A percentile compares a stretch with the other conserved stretches of the same genome.
Evolutionary conservation across 441 rosid genomes (phyloP).

Genomic region (Brassica hybrid): DNA sequence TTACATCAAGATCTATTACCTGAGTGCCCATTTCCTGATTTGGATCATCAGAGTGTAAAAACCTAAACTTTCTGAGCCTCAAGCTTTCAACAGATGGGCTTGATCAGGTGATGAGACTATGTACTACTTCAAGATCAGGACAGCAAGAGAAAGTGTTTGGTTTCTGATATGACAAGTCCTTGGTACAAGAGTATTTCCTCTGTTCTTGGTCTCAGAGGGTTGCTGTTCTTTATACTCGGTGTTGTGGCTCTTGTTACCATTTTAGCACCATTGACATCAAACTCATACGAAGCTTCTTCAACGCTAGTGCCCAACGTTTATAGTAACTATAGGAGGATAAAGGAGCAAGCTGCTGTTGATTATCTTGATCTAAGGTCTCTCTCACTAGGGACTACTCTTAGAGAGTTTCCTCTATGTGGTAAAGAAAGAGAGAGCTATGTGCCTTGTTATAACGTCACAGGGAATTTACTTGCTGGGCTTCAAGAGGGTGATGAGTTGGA

Average conservation of each 20-base stretch:
- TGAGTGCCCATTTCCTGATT: constrained; percentile 37
- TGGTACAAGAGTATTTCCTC: constrained; percentile 66
- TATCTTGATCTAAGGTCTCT: constrained; percentile 80
- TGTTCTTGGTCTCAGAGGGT: constrained; percentile 73
- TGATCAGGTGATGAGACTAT: too few relatives aligned
- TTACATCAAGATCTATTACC: background rate
- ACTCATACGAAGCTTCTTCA: constrained; percentile 58
- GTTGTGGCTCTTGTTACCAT: constrained; percentile 74
- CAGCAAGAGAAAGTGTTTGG: background rate
- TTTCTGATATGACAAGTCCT: constrained; percentile 73
- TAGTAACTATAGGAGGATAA: constrained; percentile 84
- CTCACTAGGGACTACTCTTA: constrained; percentile 57
- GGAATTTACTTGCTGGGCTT: constrained; percentile 74
- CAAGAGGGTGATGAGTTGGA: constrained; percentile 90
- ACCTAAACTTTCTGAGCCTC: constrained; percentile 1
- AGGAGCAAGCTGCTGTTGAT: constrained; percentile 87
- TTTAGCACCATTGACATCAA: constrained; percentile 73
- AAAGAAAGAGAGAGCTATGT: constrained; percentile 89
- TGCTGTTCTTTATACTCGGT: constrained; percentile 68
- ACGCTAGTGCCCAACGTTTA: constrained; percentile 59
- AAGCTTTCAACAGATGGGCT: constrained; percentile 11
- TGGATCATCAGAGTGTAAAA: too few relatives aligned
- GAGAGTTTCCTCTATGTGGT: constrained; percentile 75
- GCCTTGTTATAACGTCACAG: constrained; percentile 90
- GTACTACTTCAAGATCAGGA: constrained; percentile 35